A percentile compares a stretch with the other conserved stretches of the same genome.
Evolutionary conservation across 2,329 filamentous ascomycete genomes (phyloP).

Genomic region (Alternaria panax): DNA sequence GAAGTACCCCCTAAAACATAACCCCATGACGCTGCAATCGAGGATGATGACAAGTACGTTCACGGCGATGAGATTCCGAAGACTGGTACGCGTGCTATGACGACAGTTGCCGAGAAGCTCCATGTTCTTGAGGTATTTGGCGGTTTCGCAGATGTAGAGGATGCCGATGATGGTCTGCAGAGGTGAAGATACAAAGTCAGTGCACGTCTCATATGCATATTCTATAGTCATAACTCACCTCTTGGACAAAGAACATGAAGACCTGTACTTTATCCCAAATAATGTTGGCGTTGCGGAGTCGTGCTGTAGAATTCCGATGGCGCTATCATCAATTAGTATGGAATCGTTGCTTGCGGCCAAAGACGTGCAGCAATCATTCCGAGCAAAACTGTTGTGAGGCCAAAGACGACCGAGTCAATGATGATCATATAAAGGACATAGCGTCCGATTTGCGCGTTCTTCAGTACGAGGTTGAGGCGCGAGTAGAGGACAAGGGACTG

Average conservation of each 20-base stretch:
- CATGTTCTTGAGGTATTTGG: slow-evolving; percentile 48
- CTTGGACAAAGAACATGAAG: slow-evolving; percentile 51
- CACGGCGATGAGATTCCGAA: slow-evolving; percentile 47
- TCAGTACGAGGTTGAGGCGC: slow-evolving; percentile 64
- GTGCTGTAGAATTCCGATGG: slow-evolving; percentile 18
- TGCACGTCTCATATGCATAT: not conserved
- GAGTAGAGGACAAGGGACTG: slow-evolving; percentile 68
- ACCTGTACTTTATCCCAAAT: slow-evolving; percentile 52
- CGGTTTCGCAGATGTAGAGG: slow-evolving; percentile 61
- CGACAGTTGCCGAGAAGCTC: slow-evolving; percentile 23
- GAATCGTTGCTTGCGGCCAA: not conserved
- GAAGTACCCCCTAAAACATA: slow-evolving; percentile 50
- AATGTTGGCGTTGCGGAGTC: slow-evolving; percentile 17
- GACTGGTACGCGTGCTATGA: slow-evolving; percentile 22
- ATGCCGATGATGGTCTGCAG: slow-evolving; percentile 37
- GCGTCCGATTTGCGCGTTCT: slow-evolving; percentile 33
- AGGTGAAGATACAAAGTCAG: not conserved
- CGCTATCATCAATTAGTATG: slow-evolving; percentile 20
- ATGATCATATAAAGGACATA: slow-evolving; percentile 64
- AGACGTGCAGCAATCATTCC: slow-evolving; percentile 57
- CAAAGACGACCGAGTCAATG: slow-evolving; percentile 59
- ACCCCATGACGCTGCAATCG: slow-evolving; percentile 49
- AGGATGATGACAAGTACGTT: slow-evolving; percentile 52
- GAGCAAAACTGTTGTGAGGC: slow-evolving; percentile 61
- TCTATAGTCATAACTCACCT: slow-evolving; percentile 16